Conservation (phyloP, 495 filamentous ascomycete species). For the Penicillium bovifimosum region DNA sequence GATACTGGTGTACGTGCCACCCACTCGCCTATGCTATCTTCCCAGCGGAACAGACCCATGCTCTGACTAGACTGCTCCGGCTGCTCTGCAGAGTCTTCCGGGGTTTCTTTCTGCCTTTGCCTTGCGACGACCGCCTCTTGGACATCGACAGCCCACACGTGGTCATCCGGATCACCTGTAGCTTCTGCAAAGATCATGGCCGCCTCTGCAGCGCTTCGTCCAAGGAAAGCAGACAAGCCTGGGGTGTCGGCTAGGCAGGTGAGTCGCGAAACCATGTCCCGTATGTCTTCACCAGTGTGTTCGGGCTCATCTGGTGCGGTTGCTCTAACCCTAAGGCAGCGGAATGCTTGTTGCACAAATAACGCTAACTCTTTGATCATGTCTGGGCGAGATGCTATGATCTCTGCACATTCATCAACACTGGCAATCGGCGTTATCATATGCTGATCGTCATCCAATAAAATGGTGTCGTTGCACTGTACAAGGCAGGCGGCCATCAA, state of each 20-base stretch:
- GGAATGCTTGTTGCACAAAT: slow-evolving; percentile 34
- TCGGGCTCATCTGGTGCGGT: slow-evolving; percentile 20
- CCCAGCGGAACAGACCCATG: slow-evolving; percentile 45
- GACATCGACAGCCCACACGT: slow-evolving; percentile 45
- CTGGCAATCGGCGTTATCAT: slow-evolving; percentile 3
- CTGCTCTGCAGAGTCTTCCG: slow-evolving; percentile 14
- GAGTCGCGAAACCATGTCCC: slow-evolving; percentile 28
- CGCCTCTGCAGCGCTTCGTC: slow-evolving; percentile 40
- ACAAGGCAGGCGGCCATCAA: slow-evolving; percentile 33
- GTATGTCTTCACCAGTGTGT: slow-evolving; percentile 22
- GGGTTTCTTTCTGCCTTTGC: slow-evolving; percentile 8
- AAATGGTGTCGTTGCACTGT: slow-evolving; percentile 25
- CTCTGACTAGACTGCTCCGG: slow-evolving; percentile 5
- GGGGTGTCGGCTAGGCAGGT: slow-evolving; percentile 17
- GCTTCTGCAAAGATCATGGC: slow-evolving; percentile 45
- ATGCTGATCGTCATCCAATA: background rate
- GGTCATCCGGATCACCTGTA: slow-evolving; percentile 43
- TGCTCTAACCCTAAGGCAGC: slow-evolving; percentile 30
- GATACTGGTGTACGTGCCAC: slow-evolving; percentile 41
- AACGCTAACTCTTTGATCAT: slow-evolving; percentile 35
- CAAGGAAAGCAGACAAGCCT: slow-evolving; percentile 28
- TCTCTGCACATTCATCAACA: slow-evolving; percentile 14
- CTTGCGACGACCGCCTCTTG: slow-evolving; percentile 32
- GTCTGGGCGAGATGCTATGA: slow-evolving; percentile 27
- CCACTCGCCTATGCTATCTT: slow-evolving; percentile 53